These are phyloP conservation scores for Panicum miliaceum DNA, from an alignment of 176 grass and related monocot genomes.

Conservation along the genomic window DNA sequence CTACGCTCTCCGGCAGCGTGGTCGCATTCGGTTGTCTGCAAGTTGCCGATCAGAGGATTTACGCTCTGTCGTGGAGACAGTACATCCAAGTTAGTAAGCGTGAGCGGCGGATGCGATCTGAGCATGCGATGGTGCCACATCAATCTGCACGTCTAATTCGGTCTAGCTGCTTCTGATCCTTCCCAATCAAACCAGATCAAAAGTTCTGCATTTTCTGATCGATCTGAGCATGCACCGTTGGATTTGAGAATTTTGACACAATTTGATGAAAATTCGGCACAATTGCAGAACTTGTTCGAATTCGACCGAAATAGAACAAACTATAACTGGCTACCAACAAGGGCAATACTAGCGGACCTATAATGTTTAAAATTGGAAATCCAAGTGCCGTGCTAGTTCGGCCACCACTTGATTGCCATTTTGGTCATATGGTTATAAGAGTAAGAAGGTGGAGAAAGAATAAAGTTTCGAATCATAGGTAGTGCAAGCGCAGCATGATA, in stretches of 20 bases:
- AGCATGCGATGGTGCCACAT: neutral
- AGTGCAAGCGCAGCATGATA: neutral
- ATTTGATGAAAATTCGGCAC: neutral
- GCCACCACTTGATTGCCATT: neutral
- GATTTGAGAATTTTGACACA: neutral
- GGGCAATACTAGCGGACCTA: too few relatives aligned
- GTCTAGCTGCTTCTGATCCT: neutral
- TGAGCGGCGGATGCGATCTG: neutral
- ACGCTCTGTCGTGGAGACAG: neutral
- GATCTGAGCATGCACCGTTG: too few relatives aligned
- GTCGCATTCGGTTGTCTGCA: neutral
- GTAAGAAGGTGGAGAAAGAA: slow-evolving; percentile 24
- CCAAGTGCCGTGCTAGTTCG: neutral
- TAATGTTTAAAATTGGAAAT: too few relatives aligned
- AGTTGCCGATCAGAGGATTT: neutral
- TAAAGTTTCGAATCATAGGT: slow-evolving; percentile 8
- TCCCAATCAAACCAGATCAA: neutral
- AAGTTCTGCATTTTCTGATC: too few relatives aligned
- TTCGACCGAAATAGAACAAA: neutral
- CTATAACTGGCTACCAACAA: too few relatives aligned
- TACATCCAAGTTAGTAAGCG: neutral
- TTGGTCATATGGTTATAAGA: neutral
- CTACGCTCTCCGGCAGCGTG: neutral
- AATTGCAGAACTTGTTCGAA: neutral
- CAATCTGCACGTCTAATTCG: neutral